These are phyloP conservation scores for Plasmodium relictum DNA, from an alignment of 169 alveolate species.

Conservation along the genomic window DNA sequence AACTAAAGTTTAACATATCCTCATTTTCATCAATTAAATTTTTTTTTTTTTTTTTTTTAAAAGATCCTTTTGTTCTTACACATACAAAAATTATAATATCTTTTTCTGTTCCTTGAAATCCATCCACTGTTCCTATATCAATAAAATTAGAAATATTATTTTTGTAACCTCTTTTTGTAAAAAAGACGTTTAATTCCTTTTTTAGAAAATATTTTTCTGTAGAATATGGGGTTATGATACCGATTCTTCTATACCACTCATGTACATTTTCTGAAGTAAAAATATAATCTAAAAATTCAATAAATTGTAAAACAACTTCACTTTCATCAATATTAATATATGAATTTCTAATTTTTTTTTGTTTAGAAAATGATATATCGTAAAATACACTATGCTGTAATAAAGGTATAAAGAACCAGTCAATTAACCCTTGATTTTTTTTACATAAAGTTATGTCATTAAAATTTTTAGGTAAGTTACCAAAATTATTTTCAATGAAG, in stretches of 20 bases:
- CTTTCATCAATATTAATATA: slow-evolving; percentile 77
- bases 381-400: slow-evolving; percentile 71
- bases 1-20: neutral
- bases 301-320: slow-evolving; percentile 77
- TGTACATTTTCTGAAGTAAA: slow-evolving; percentile 77
- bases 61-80: slow-evolving; percentile 86
- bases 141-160: slow-evolving; percentile 79
- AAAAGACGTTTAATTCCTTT: slow-evolving; percentile 62
- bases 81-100: slow-evolving; percentile 96
- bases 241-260: slow-evolving; percentile 77
- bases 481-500: slow-evolving; percentile 43
- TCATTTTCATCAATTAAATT: neutral
- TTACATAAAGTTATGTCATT: slow-evolving; percentile 38
- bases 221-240: slow-evolving; percentile 86
- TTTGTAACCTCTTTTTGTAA: slow-evolving; percentile 26
- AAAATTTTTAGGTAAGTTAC: slow-evolving; percentile 41
- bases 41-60: slow-evolving; percentile 35
- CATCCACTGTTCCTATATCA: slow-evolving; percentile 98
- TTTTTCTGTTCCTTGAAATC: slow-evolving; percentile 99
- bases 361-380: slow-evolving; percentile 71
- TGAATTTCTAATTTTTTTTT: slow-evolving; percentile 44
- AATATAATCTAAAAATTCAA: slow-evolving; percentile 73
- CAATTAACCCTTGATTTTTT: slow-evolving; percentile 36
- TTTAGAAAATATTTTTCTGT: slow-evolving; percentile 81
- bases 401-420: slow-evolving; percentile 84